phyloP scores from a whole-genome alignment of 305 asterid species.

The Solanum hybrid region DNA sequence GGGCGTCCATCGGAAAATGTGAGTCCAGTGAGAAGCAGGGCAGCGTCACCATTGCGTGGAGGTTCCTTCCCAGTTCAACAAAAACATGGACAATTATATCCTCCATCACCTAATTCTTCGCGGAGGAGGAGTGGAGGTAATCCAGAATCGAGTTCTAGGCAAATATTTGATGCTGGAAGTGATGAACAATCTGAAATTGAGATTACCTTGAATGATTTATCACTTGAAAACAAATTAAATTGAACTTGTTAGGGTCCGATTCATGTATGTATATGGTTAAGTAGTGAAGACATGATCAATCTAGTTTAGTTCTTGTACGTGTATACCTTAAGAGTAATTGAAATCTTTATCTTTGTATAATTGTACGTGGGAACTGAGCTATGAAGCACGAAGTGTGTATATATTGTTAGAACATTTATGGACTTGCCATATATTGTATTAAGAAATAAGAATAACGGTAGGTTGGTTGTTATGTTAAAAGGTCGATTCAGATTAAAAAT shows the following conservation, averaged over 20 bases:
- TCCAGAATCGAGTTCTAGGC: neutral
- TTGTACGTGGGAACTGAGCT: neutral
- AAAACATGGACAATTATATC: neutral
- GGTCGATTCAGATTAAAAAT: neutral
- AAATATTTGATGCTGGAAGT: neutral
- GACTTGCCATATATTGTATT: neutral
- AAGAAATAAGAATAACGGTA: neutral
- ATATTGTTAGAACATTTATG: neutral
- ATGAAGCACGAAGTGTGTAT: neutral
- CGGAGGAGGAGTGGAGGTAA: neutral
- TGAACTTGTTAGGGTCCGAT: neutral
- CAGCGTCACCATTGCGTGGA: conserved; percentile 40
- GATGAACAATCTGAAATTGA: neutral
- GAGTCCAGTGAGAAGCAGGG: conserved; percentile 42
- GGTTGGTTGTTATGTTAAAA: neutral
- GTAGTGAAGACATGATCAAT: neutral
- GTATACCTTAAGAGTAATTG: neutral
- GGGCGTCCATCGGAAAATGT: conserved; percentile 24
- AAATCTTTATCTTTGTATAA: neutral
- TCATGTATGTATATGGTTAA: neutral
- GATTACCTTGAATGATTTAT: neutral
- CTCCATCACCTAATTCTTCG: neutral
- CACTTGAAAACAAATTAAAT: neutral
- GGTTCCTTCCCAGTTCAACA: conserved; percentile 26
- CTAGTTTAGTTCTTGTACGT: neutral